These are phyloP conservation scores for Babesia ovata DNA, from an alignment of 169 alveolate genomes.

Conservation along the genomic window DNA sequence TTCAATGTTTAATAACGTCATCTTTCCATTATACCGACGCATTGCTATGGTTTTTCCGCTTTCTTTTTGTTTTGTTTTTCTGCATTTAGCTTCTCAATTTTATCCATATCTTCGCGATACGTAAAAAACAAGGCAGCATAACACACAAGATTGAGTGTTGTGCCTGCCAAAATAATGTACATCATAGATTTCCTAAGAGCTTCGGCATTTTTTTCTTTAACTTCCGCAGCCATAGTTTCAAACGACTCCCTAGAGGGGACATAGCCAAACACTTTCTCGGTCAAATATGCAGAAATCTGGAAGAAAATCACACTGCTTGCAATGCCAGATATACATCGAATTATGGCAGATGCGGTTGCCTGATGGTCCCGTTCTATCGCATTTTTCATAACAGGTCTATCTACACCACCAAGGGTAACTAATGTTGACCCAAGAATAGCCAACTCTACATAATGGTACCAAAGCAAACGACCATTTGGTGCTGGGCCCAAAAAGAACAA, in stretches of 20 bases:
- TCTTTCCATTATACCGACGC: too few species aligned
- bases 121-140: conserved; percentile 16
- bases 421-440: conserved; percentile 4
- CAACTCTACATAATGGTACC: conserved; percentile 19
- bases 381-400: conserved; percentile 3
- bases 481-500: conserved; percentile 23
- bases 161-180: conserved; percentile 10
- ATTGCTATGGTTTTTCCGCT: too few species aligned
- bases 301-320: not conserved
- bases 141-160: conserved; percentile 1
- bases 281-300: conserved; percentile 4
- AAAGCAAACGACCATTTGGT: not conserved
- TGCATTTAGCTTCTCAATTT: too few species aligned
- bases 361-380: not conserved
- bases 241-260: conserved; percentile 1
- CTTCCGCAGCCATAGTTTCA: not conserved
- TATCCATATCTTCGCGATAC: conserved; percentile 16
- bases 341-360: conserved; percentile 6
- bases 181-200: conserved; percentile 18
- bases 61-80: too few species aligned
- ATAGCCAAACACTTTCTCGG: conserved; percentile 15
- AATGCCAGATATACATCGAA: conserved; percentile 4
- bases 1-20: too few species aligned
- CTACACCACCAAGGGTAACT: conserved; percentile 11
- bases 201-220: conserved; percentile 1